Evolutionary conservation across 2,329 filamentous ascomycete species (phyloP), one percentile per base, ranked within the genome.

Genomic region (Scorias spongiosa): DNA sequence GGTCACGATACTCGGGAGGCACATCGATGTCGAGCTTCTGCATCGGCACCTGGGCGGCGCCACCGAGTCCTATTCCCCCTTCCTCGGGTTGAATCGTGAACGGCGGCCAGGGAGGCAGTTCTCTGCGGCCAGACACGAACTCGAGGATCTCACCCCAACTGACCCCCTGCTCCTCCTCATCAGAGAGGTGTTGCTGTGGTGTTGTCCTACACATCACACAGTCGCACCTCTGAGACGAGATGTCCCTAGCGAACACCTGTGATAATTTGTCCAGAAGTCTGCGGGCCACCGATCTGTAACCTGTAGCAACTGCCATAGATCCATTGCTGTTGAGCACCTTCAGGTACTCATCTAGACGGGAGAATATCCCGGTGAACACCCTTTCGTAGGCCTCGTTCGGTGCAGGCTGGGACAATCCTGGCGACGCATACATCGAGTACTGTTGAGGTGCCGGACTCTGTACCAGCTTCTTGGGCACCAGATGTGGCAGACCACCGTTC

Each of bases 101-200:
- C 0, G 89, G 86, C 17, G 89, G 89, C 89, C 89, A 95, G 12
- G 72, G 66, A 0, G 89, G 88, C 42, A 95, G 71, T 53, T 93
- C 86, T 46, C 85, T 77, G 44, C 89, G 78, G 14, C 89, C 89
- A 50, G 86, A 91, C 10, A 94, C 87, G 58, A 88, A 80, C 63
- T 98, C 91, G 18, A 98, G 66, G 10, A 96, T 87, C 59, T 96
- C 89, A 9, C 91, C 89, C 89, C 89, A 98, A 49, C 85, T 91
- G 28, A 95, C 71, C 2, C 87, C 88, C 44, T 71, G 74, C 49
- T 72, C 64, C 41, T 64, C 55, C 12, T 81, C 74, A 32, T 79
- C 72, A 32, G 75, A 59, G 1, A 61, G 43, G 5, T 49, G 46
- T 6, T 55, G 52, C 39, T 57, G 54, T 12, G 64, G 62, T 7